Percentiles rank a stretch among this genome's conserved stretches.
Conservation (phyloP, 2,329 filamentous ascomycete genomes). For the Aspergillus novoparasiticus region DNA sequence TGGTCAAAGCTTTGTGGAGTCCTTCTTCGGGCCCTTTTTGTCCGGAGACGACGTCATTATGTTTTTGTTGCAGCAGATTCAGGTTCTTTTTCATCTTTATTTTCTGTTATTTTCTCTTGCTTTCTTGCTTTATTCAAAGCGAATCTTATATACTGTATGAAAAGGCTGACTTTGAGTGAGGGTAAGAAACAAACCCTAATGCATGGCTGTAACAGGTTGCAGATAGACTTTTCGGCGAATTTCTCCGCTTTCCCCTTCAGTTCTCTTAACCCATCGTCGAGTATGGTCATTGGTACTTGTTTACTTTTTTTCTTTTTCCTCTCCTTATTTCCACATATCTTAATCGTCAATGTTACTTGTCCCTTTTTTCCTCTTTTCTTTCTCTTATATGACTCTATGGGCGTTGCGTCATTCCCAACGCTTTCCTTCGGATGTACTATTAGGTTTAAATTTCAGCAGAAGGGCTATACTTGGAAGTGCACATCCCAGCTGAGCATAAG, state of each 20-base stretch:
- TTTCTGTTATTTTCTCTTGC: not conserved
- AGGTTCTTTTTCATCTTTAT: not conserved
- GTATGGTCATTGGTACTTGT: not conserved
- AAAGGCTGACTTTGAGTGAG: not conserved
- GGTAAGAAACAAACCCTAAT: not conserved
- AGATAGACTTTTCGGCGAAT: constrained; percentile 5
- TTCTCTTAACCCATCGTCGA: not conserved
- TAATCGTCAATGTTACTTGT: not conserved
- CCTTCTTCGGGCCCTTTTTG: not conserved
- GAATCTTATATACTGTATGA: not conserved
- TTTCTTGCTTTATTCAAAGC: not conserved
- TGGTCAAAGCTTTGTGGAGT: constrained; percentile 12
- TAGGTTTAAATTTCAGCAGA: constrained; percentile 8
- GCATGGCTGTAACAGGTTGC: not conserved
- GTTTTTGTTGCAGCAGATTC: not conserved
- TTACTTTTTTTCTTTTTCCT: not conserved
- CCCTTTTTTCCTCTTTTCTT: not conserved
- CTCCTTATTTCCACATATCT: not conserved
- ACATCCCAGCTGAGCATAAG: constrained; percentile 12
- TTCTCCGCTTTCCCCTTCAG: not conserved
- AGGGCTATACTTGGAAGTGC: not conserved
- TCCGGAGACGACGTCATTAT: constrained; percentile 2
- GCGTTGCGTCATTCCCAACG: not conserved
- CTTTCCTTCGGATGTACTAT: not conserved
- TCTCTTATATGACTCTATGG: not conserved